Percentiles rank a stretch among this genome's conserved stretches.
Evolutionary conservation across 2,329 filamentous ascomycete genomes (phyloP).

Genomic region (Pochonia chlamydosporia): DNA sequence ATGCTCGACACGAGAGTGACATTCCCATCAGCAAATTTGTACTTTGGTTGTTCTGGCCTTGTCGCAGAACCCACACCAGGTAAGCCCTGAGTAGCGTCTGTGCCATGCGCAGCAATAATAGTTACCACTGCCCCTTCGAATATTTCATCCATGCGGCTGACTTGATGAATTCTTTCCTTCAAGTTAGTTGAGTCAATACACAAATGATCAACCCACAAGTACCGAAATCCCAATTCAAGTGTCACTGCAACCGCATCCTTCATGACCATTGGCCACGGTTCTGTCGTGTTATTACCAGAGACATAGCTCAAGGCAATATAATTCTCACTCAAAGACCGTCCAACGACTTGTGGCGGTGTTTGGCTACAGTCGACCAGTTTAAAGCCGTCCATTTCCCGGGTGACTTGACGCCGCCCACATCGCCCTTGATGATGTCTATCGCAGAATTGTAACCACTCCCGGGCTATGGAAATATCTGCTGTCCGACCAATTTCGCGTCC

Average conservation of each 20-base stretch:
- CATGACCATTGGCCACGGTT: constrained; percentile 25
- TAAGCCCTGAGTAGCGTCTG: constrained; percentile 26
- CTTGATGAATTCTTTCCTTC: constrained; percentile 22
- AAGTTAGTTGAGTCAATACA: constrained; percentile 24
- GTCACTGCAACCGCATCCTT: constrained; percentile 25
- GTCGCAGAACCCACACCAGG: constrained; percentile 25
- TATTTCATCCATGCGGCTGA: constrained; percentile 31
- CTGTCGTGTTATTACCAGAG: constrained; percentile 20
- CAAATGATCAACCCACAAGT: constrained; percentile 33
- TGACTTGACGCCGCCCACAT: constrained; percentile 21
- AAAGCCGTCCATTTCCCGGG: constrained; percentile 22
- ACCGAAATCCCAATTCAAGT: constrained; percentile 23
- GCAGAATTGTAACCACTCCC: constrained; percentile 29
- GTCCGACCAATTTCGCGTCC: constrained; percentile 23
- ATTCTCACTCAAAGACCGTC: constrained; percentile 20
- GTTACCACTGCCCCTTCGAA: constrained; percentile 28
- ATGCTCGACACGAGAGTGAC: constrained; percentile 27
- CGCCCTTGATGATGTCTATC: constrained; percentile 26
- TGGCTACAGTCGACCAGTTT: constrained; percentile 27
- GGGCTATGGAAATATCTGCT: constrained; percentile 23
- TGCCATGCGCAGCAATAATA: constrained; percentile 32
- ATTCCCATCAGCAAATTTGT: constrained; percentile 24
- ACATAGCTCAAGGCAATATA: constrained; percentile 31
- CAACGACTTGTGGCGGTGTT: constrained; percentile 24
- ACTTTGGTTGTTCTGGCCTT: constrained; percentile 22